Evolutionary conservation across 2,329 filamentous ascomycete genomes (phyloP), one percentile per base, ranked within the genome.

Genomic region (Exophiala mesophila): DNA sequence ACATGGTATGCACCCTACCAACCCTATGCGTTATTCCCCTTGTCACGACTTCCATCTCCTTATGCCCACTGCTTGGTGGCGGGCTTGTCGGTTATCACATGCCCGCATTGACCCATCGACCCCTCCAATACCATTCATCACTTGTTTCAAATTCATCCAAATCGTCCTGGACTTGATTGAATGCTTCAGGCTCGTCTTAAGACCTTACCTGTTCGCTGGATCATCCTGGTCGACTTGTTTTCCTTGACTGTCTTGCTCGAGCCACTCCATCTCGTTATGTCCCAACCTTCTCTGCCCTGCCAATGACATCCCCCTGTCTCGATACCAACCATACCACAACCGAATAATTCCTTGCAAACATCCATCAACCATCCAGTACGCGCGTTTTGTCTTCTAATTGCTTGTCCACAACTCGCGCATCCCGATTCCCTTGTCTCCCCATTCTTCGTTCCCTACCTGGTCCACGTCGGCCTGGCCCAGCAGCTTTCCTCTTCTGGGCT

Each of bases 1-100:
- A 53, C 53, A 53, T 49, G 47, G 42, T 54, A 52, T 44, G 49
- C 44, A 35, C 20, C 23, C 23, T 41, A n/a, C 32, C 21, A 30
- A 36, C 40, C 37, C n/a, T n/a, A n/a, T 41, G 38, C 47, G 6
- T 26, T 26, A 12, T 26, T 26, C 7, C 6, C 29, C 33, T 26
- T 9, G 34, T 23, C 31, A 24, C 33, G 18, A 29, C n/a, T 44
- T 31, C 38, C 41, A 36, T 37, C 36, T 51, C 41, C 41, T 41
- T 49, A 39, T 34, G 19, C 38, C 44, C 39, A 40, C 24, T 31
- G 41, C 33, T 18, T 19, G 17, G 32, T 34, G 32, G 32, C 32
- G 17, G 32, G 15, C 17, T 34, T 19, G 18, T 17, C 32, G 16
- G 12, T 34, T 34, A 41, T 51, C 44, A 43, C 48, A 40, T 47